These are phyloP conservation scores for Hypoxylon sp. DNA, from an alignment of 2,329 filamentous ascomycete species.

Conservation along the genomic window DNA sequence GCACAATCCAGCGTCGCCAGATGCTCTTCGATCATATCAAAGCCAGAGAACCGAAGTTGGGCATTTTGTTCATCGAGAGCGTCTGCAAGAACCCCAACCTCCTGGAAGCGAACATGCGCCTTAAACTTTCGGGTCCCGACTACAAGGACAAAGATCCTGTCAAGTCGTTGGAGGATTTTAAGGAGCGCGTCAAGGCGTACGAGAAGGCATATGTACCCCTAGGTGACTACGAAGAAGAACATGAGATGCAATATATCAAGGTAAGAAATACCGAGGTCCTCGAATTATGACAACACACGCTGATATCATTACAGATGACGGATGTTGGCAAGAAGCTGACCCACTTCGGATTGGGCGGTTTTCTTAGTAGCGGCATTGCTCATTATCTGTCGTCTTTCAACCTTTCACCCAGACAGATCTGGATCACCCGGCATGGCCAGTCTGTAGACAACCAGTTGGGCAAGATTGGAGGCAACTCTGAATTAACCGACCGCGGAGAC, in stretches of 20 bases:
- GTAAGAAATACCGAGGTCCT: conserved; percentile 52
- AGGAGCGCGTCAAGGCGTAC: conserved; percentile 90
- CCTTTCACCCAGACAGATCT: conserved; percentile 92
- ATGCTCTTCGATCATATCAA: conserved; percentile 87
- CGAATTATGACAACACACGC: conserved; percentile 12
- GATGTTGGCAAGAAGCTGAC: conserved; percentile 96
- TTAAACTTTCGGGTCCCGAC: conserved; percentile 95
- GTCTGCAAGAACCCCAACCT: conserved; percentile 87
- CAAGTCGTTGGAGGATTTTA: conserved; percentile 89
- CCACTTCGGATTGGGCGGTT: conserved; percentile 89
- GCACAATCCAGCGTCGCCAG: conserved; percentile 86
- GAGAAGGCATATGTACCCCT: conserved; percentile 94
- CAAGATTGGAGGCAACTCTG: conserved; percentile 89
- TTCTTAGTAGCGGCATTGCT: conserved; percentile 90
- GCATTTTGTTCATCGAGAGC: conserved; percentile 95
- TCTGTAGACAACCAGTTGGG: conserved; percentile 88
- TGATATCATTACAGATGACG: conserved; percentile 75
- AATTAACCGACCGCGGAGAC: conserved; percentile 82
- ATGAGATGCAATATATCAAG: conserved; percentile 94
- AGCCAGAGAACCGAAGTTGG: conserved; percentile 84
- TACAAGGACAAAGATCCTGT: conserved; percentile 94
- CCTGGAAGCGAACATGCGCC: conserved; percentile 94
- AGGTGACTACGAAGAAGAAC: conserved; percentile 88
- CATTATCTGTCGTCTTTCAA: conserved; percentile 98
- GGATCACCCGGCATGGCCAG: conserved; percentile 96